Base-by-base conservation (phyloP, 768 basidiomycete species). In the Amanita inopinata region DNA sequence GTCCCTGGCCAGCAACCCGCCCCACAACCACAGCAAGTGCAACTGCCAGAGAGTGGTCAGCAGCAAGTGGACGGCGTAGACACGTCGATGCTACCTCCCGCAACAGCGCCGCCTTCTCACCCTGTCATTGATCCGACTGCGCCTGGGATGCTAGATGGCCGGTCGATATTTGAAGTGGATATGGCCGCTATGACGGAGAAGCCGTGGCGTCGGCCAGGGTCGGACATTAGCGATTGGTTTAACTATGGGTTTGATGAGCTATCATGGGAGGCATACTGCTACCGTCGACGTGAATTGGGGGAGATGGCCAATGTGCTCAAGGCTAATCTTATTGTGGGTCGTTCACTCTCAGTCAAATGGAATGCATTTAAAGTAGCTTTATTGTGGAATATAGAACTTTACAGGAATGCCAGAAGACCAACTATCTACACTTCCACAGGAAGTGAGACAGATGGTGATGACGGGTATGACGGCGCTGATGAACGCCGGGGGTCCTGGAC, bases 191-290 rank as follows among this genome's bases (percentile, higher is more conserved):
- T 84, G 67, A 63, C 72, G 6, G 85, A 89, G 48, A 94, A 94
- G 55, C 81, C 82, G 3, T 99, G 96, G 96, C 69, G 96, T 48
- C 64, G 80, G 46, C 85, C 92, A 5, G 96, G 96, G 24, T 81
- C 87, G 3, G 91, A 96, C 65, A 70, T 96, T 47, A 84, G 86
- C 51, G 93, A 97, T 65, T 99, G 92, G 85, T 99, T 99, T 64
- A 98, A 99, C 62, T 98, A 96, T 52, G 96, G 96, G 0, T 98
- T 98, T 55, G 96, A 99, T 60, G 96, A 99, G 62, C 73, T 88
- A 11, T 86, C 85, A 24, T 99, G 92, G 91, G 87, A 90, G 56
- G 82, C 81, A 31, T 99, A 94, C 54, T 87, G 83, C 52, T 83
- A 86, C 60, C 74, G 88, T 52, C 70, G 90, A 52, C 72, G 85